Evolutionary conservation across 768 basidiomycete genomes (phyloP).

Genomic region (Lactarius indigo): DNA sequence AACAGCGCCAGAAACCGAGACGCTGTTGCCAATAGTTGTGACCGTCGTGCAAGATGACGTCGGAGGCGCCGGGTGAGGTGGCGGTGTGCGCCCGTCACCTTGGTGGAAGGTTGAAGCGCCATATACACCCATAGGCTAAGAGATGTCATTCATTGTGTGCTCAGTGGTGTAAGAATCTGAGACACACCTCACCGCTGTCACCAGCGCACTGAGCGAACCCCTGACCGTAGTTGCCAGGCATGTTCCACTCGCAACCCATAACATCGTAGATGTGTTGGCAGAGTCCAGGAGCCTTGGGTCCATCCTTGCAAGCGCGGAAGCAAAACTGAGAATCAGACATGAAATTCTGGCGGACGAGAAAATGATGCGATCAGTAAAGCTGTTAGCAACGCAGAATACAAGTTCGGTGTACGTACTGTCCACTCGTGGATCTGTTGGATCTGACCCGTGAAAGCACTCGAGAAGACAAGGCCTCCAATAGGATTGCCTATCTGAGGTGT

Average conservation of each 20-base stretch:
- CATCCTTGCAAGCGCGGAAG: slow-evolving; percentile 64
- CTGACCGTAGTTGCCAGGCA: slow-evolving; percentile 45
- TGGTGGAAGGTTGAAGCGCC: slow-evolving; percentile 64
- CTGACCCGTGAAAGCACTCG: slow-evolving; percentile 54
- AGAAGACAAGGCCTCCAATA: slow-evolving; percentile 70
- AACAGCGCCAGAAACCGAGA: slow-evolving; percentile 12
- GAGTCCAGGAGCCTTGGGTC: slow-evolving; percentile 45
- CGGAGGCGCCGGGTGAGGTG: slow-evolving; percentile 52
- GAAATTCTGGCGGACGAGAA: slow-evolving; percentile 46
- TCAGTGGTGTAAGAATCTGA: slow-evolving; percentile 3
- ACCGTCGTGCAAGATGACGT: slow-evolving; percentile 57
- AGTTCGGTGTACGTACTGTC: slow-evolving; percentile 46
- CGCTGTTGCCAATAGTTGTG: slow-evolving; percentile 49
- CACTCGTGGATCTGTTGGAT: slow-evolving; percentile 64
- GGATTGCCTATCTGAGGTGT: slow-evolving; percentile 42
- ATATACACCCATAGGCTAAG: slow-evolving; percentile 65
- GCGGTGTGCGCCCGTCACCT: slow-evolving; percentile 52
- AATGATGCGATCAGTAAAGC: slow-evolving; percentile 11
- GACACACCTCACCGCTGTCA: slow-evolving; percentile 46
- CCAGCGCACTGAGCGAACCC: slow-evolving; percentile 46
- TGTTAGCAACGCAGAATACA: neutral
- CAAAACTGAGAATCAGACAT: slow-evolving; percentile 61
- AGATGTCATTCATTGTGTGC: neutral
- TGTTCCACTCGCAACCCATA: slow-evolving; percentile 62
- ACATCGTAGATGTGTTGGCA: slow-evolving; percentile 61